Percentiles rank a stretch among this genome's conserved stretches.
These are phyloP conservation scores for Niebla homalea DNA, from an alignment of 495 filamentous ascomycete species.

Conservation along the genomic window DNA sequence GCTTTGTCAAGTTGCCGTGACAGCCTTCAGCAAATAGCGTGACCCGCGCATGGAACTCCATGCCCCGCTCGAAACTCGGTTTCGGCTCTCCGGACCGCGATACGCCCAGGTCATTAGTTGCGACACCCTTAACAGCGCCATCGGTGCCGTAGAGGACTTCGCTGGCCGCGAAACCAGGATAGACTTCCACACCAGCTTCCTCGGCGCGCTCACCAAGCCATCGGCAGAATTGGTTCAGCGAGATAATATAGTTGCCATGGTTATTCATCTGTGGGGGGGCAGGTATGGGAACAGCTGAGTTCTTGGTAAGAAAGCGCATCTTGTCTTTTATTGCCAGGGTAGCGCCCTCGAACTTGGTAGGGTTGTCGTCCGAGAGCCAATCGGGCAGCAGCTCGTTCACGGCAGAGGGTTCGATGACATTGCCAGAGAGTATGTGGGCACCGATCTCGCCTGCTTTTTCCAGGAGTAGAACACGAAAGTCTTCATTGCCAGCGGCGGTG, in stretches of 20 bases:
- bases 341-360: slow-evolving; percentile 65
- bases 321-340: slow-evolving; percentile 73
- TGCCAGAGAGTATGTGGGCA: slow-evolving; percentile 89
- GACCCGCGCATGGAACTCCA: slow-evolving; percentile 93
- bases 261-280: slow-evolving; percentile 97
- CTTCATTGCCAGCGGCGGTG: slow-evolving; percentile 89
- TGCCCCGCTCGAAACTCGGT: slow-evolving; percentile 84
- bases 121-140: slow-evolving; percentile 84
- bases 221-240: slow-evolving; percentile 82
- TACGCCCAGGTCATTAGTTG: slow-evolving; percentile 88
- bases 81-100: slow-evolving; percentile 72
- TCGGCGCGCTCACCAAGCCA: slow-evolving; percentile 94
- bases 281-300: slow-evolving; percentile 61
- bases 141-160: slow-evolving; percentile 81
- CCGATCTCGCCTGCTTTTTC: slow-evolving; percentile 95
- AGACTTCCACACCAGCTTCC: slow-evolving; percentile 96
- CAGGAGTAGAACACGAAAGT: slow-evolving; percentile 81
- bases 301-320: slow-evolving; percentile 93
- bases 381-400: slow-evolving; percentile 86
- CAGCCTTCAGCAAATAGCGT: slow-evolving; percentile 95
- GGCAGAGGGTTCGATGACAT: slow-evolving; percentile 82
- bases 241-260: slow-evolving; percentile 93
- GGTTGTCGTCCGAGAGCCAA: slow-evolving; percentile 81
- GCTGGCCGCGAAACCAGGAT: slow-evolving; percentile 87
- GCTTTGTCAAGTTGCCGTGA: slow-evolving; percentile 91